phyloP scores from a whole-genome alignment of 164 flowering plant species.

The Chloranthus sessilifolius region DNA sequence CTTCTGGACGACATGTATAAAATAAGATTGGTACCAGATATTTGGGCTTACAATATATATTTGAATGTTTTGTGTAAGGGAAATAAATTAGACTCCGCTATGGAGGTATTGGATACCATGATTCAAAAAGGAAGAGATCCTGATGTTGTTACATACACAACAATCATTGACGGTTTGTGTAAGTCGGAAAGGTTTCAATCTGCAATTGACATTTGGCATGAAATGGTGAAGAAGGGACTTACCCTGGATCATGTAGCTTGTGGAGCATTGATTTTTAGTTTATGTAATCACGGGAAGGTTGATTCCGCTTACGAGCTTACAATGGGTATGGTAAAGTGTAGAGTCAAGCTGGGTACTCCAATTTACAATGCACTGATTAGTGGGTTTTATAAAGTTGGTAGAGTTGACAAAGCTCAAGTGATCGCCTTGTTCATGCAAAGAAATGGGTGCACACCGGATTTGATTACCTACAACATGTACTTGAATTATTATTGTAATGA shows the following conservation, averaged over 20 bases:
- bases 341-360: conserved; percentile 29
- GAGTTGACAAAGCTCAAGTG: conserved; percentile 66
- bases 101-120: conserved; percentile 53
- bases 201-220: conserved; percentile 65
- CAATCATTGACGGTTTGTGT: conserved; percentile 59
- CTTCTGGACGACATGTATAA: conserved; percentile 64
- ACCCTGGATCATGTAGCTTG: conserved; percentile 67
- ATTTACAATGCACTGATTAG: conserved; percentile 72
- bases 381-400: conserved; percentile 74
- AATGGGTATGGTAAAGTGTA: conserved; percentile 41
- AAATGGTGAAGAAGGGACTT: conserved; percentile 54
- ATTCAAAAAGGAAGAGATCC: conserved; percentile 56
- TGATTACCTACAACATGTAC: conserved; percentile 72
- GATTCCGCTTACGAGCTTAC: conserved; percentile 89
- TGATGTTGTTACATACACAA: conserved; percentile 79
- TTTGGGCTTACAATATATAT: conserved; percentile 77
- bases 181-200: conserved; percentile 35
- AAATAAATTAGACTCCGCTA: conserved; percentile 43
- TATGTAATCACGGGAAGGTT: conserved; percentile 63
- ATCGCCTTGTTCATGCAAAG: conserved; percentile 65
- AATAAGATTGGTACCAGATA: conserved; percentile 58
- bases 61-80: conserved; percentile 61
- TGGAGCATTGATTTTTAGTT: conserved; percentile 63
- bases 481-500: conserved; percentile 68
- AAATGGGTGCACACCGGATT: conserved; percentile 74